Conservation (phyloP, 192 early-diverging fungal genomes). For the Coemansia sp. region DNA sequence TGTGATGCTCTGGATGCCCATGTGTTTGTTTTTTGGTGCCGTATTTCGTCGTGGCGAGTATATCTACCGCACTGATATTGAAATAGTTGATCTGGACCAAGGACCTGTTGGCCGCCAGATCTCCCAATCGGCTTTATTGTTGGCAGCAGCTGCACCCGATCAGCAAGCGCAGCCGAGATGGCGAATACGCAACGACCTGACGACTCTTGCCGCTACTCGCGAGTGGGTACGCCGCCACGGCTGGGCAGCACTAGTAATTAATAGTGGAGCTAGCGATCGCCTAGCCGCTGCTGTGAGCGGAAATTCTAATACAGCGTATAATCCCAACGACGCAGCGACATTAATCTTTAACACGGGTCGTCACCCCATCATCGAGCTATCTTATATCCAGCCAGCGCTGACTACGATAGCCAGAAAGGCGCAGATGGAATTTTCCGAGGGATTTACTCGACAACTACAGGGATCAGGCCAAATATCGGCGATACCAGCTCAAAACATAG, state of each 20-base stretch:
- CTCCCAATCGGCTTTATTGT: not conserved
- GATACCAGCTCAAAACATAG: not conserved
- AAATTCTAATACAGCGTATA: not conserved
- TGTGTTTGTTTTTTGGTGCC: slow-evolving; percentile 26
- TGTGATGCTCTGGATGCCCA: slow-evolving; percentile 20
- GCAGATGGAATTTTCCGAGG: not conserved
- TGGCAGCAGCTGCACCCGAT: not conserved
- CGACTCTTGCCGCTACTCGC: not conserved
- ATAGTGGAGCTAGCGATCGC: slow-evolving; percentile 11
- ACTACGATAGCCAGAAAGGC: not conserved
- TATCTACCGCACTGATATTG: slow-evolving; percentile 3
- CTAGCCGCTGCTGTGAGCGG: slow-evolving; percentile 9
- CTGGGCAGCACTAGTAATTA: slow-evolving; percentile 42
- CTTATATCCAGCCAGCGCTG: slow-evolving; percentile 10
- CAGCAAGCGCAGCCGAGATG: not conserved
- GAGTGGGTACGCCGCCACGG: slow-evolving; percentile 25
- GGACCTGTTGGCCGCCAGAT: slow-evolving; percentile 14
- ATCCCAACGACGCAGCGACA: slow-evolving; percentile 12
- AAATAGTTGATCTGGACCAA: slow-evolving; percentile 23
- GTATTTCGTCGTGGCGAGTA: slow-evolving; percentile 14
- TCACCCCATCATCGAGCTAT: slow-evolving; percentile 10
- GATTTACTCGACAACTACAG: not conserved
- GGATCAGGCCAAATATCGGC: not conserved
- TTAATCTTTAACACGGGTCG: slow-evolving; percentile 17
- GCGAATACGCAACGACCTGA: slow-evolving; percentile 1